Evolutionary conservation across 495 filamentous ascomycete genomes (phyloP).

Genomic region (Clavariopsis aquatica): DNA sequence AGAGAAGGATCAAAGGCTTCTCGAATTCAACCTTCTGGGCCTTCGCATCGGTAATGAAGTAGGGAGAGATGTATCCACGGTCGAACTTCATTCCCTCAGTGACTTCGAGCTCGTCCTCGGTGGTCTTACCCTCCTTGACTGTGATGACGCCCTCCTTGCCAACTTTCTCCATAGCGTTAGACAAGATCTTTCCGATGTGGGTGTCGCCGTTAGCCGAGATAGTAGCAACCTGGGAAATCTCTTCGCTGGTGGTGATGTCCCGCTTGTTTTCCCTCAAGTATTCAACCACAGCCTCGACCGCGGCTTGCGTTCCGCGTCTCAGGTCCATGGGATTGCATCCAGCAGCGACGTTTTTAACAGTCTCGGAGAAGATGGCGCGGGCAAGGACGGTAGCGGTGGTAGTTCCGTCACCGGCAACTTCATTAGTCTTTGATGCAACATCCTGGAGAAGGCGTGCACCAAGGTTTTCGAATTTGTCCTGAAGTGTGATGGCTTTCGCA

Average conservation of each 20-base stretch:
- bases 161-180: slow-evolving; percentile 98
- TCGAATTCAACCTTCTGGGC: slow-evolving; percentile 98
- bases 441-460: slow-evolving; percentile 95
- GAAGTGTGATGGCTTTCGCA: slow-evolving; percentile 83
- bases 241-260: slow-evolving; percentile 93
- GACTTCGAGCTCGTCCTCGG: slow-evolving; percentile 95
- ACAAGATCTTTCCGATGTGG: slow-evolving; percentile 93
- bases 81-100: slow-evolving; percentile 99
- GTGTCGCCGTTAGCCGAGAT: slow-evolving; percentile 96
- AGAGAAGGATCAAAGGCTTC: slow-evolving; percentile 97
- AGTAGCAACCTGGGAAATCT: slow-evolving; percentile 97
- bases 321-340: slow-evolving; percentile 99
- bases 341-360: slow-evolving; percentile 98
- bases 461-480: slow-evolving; percentile 99
- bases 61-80: slow-evolving; percentile 95
- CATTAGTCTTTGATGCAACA: slow-evolving; percentile 98
- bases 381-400: slow-evolving; percentile 97
- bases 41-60: slow-evolving; percentile 99
- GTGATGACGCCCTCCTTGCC: slow-evolving; percentile 99
- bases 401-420: slow-evolving; percentile 96
- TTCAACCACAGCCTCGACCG: slow-evolving; percentile 89
- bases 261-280: slow-evolving; percentile 92
- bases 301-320: slow-evolving; percentile 91
- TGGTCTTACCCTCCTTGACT: slow-evolving; percentile 98
- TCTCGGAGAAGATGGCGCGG: slow-evolving; percentile 98